Base-by-base conservation (phyloP, 2,329 filamentous ascomycete species). In the Beauveria pseudobassiana region DNA sequence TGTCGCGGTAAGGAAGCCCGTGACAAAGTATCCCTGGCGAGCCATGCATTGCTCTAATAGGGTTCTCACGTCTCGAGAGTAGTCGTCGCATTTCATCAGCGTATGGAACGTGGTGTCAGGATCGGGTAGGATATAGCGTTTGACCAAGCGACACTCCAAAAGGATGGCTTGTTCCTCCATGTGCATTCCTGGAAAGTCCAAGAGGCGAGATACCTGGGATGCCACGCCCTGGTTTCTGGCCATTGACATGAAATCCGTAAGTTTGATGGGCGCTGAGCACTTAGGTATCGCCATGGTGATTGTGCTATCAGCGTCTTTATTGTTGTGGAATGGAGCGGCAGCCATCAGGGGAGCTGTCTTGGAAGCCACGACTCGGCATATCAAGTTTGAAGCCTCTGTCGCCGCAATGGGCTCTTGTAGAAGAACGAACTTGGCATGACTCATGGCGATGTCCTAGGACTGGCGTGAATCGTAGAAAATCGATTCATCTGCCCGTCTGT, bases 361-460 rank as follows among this genome's bases (percentile, higher is more conserved):
- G 49, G 61, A 63, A 24, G 43, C 61, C 12, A 63, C 61, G 30
- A 63, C 61, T 9, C 50, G 49, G 16, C 61, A 63, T 10, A 63
- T 14, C 8, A 63, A 14, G 24, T 59, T 59, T 5, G 55, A 43
- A 3, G 61, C 61, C 9, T 59, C 55, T 8, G 55, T 30, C 1
- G 56, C 61, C 43, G 61, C 22, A 20, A 63, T 59, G 22, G 55
- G 16, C 55, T 63, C 55, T 9, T 54, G 42, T 14, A 63, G 56
- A n/a, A 63, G 61, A 5, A 59, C 34, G 38, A 63, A 63, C 34
- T 59, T 63, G 30, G 50, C 28, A 42, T 56, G 48, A 26, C 24
- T 57, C 60, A 62, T 62, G 34, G 12, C 12, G 20, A 20, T 49
- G 54, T 18, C 38, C 40, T 8, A 12, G 16, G 45, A 46, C 16